Percentiles rank a stretch among this genome's conserved stretches.
phyloP scores from a whole-genome alignment of 2,329 filamentous ascomycete genomes.

The Claviceps cyperi region DNA sequence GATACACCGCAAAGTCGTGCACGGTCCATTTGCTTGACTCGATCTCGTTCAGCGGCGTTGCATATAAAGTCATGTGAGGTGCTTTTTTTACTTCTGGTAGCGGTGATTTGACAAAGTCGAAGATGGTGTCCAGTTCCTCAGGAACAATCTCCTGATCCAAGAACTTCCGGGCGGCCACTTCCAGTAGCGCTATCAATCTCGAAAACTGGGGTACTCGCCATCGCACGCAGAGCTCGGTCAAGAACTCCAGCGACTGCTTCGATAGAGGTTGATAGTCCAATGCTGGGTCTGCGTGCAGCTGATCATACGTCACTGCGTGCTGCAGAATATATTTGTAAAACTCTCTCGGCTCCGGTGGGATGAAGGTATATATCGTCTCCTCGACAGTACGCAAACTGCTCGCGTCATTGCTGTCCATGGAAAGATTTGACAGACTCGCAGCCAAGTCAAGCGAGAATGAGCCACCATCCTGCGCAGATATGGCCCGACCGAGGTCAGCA shows the following conservation, averaged over 20 bases:
- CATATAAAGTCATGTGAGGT: conserved; percentile 38
- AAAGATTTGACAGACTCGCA: conserved; percentile 51
- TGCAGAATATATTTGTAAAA: conserved; percentile 75
- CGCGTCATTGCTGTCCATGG: conserved; percentile 37
- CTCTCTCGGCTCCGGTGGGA: conserved; percentile 67
- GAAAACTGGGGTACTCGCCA: conserved; percentile 84
- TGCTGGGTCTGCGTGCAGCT: conserved; percentile 38
- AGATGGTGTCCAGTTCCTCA: conserved; percentile 69
- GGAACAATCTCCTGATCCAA: conserved; percentile 68
- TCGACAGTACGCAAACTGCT: conserved; percentile 39
- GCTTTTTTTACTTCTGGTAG: conserved; percentile 51
- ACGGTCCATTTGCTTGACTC: conserved; percentile 52
- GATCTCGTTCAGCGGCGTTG: conserved; percentile 37
- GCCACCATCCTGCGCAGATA: conserved; percentile 30
- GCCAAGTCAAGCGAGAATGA: conserved; percentile 46
- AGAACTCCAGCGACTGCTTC: conserved; percentile 63
- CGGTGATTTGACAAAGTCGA: conserved; percentile 66
- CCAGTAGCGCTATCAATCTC: conserved; percentile 65
- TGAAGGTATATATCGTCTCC: conserved; percentile 69
- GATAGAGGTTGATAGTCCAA: conserved; percentile 45
- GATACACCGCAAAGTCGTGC: conserved; percentile 55
- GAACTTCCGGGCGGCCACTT: conserved; percentile 75
- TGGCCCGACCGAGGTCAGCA: conserved; percentile 35
- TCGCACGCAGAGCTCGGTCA: conserved; percentile 71
- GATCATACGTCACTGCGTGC: conserved; percentile 55